These are phyloP conservation scores for Physocladia obscura DNA, from an alignment of 192 early-diverging fungal species.

Conservation along the genomic window DNA sequence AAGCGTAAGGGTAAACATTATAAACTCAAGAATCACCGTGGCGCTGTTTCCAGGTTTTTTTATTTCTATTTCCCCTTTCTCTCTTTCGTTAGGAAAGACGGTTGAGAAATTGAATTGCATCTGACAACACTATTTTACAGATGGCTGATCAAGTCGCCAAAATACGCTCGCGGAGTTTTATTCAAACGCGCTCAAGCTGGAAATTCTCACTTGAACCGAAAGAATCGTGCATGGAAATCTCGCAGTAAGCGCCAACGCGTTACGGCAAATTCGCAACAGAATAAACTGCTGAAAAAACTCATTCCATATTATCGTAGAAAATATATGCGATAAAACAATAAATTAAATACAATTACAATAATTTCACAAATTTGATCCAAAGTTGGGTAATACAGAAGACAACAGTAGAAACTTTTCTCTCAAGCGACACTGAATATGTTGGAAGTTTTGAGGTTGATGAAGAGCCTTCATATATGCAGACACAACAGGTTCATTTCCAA, in stretches of 20 bases:
- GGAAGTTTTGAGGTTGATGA: no score
- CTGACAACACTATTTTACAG: constrained; percentile 28
- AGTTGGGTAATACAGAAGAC: no score
- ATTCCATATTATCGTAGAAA: constrained; percentile 52
- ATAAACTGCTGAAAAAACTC: constrained; percentile 36
- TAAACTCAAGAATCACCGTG: constrained; percentile 53
- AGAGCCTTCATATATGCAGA: no score
- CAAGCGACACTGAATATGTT: no score
- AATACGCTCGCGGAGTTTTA: constrained; percentile 18
- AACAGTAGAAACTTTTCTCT: no score
- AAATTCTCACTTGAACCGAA: constrained; percentile 46
- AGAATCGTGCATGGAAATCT: constrained; percentile 46
- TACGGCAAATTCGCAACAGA: constrained; percentile 36
- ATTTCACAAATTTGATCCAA: no score
- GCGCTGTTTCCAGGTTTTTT: constrained; percentile 51
- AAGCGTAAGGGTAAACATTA: constrained; percentile 50
- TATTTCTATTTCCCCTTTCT: no score
- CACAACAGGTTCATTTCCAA: no score
- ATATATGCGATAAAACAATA: constrained; percentile 44
- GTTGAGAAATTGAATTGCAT: no score
- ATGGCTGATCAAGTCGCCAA: constrained; percentile 44
- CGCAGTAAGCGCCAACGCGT: constrained; percentile 41
- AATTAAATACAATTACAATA: no score
- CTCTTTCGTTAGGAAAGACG: no score
- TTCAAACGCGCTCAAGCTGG: constrained; percentile 54